phyloP scores from a whole-genome alignment of 768 basidiomycete species.

The Tulasnella sp. region DNA sequence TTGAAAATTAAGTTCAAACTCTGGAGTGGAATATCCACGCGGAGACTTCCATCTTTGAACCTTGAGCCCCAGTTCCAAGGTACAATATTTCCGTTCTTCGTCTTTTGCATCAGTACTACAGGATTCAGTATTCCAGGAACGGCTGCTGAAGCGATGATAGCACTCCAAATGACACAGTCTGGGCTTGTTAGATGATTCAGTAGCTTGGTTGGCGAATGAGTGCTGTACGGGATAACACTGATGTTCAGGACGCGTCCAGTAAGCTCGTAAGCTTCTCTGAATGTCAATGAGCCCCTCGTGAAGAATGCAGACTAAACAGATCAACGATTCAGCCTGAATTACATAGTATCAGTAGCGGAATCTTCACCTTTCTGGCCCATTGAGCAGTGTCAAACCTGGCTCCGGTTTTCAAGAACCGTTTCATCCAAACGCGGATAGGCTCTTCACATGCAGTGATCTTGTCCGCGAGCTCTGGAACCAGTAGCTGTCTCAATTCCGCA shows the following conservation, averaged over 20 bases:
- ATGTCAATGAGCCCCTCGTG: slow-evolving; percentile 86
- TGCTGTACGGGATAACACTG: slow-evolving; percentile 80
- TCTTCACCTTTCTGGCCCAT: slow-evolving; percentile 76
- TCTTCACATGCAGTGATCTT: slow-evolving; percentile 53
- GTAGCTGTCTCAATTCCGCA: slow-evolving; percentile 61
- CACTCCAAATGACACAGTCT: slow-evolving; percentile 43
- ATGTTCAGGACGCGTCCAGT: slow-evolving; percentile 92
- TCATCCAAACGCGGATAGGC: slow-evolving; percentile 51
- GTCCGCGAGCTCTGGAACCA: slow-evolving; percentile 74
- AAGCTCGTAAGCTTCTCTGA: slow-evolving; percentile 83
- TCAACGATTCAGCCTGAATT: not conserved
- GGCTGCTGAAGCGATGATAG: slow-evolving; percentile 21
- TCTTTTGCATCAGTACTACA: slow-evolving; percentile 89
- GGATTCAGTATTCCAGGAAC: slow-evolving; percentile 41
- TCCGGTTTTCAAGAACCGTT: slow-evolving; percentile 69
- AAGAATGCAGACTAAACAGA: slow-evolving; percentile 62
- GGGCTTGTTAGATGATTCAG: slow-evolving; percentile 96
- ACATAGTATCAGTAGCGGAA: not conserved
- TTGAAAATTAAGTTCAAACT: slow-evolving; percentile 81
- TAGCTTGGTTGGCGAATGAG: slow-evolving; percentile 89
- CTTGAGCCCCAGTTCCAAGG: slow-evolving; percentile 94
- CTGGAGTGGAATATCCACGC: slow-evolving; percentile 92
- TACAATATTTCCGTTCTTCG: slow-evolving; percentile 59
- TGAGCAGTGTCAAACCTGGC: slow-evolving; percentile 84
- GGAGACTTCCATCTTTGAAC: slow-evolving; percentile 85